phyloP scores from a whole-genome alignment of 345 rosid genomes.

The Triadica sebifera region DNA sequence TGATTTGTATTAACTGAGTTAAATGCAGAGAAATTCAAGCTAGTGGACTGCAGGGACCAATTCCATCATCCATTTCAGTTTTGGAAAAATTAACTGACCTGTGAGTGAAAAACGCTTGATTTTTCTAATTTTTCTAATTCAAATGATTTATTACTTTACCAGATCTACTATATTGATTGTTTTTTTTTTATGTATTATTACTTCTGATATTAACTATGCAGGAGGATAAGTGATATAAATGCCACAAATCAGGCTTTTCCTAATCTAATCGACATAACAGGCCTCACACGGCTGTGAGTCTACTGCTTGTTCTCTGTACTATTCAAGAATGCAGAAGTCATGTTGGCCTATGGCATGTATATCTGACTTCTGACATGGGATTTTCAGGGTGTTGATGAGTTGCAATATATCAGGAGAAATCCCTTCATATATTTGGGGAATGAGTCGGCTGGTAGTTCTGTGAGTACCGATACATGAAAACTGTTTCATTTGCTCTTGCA shows the following conservation, averaged over 20 bases:
- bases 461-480: slow-evolving; percentile 13
- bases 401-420: slow-evolving; percentile 36
- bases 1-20: too few species aligned
- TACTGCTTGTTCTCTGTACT: not conserved
- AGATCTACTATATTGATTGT: slow-evolving; percentile 5
- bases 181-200: too few species aligned
- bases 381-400: slow-evolving; percentile 37
- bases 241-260: slow-evolving; percentile 53
- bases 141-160: not conserved
- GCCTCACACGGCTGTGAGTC: slow-evolving; percentile 42
- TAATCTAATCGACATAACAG: slow-evolving; percentile 25
- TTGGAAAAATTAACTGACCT: slow-evolving; percentile 35
- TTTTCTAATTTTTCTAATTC: not conserved
- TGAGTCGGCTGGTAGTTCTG: slow-evolving; percentile 22
- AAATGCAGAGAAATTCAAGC: slow-evolving; percentile 44
- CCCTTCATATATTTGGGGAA: slow-evolving; percentile 34
- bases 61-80: slow-evolving; percentile 44
- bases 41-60: slow-evolving; percentile 47
- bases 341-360: not conserved
- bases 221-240: slow-evolving; percentile 57
- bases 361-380: not conserved
- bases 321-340: not conserved
- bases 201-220: slow-evolving; percentile 17
- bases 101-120: slow-evolving; percentile 38
- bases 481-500: too few species aligned